Conservation (phyloP, 2,329 filamentous ascomycete species). For the Aspergillus proliferans region DNA sequence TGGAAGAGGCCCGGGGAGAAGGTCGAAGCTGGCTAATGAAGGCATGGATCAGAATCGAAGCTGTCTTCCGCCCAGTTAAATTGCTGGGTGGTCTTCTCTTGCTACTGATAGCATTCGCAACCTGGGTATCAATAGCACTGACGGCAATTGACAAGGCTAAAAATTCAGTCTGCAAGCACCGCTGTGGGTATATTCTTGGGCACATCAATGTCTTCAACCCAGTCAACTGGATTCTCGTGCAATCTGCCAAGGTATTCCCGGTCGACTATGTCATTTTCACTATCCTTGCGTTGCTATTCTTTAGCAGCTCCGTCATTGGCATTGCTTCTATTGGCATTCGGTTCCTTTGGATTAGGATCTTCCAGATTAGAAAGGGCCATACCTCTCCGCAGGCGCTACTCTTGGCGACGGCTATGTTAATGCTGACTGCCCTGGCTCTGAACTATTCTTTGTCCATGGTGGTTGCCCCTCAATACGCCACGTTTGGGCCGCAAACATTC, state of each 20-base stretch:
- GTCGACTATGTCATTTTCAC: conserved; percentile 89
- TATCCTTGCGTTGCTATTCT: conserved; percentile 77
- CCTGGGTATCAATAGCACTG: conserved; percentile 90
- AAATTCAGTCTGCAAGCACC: conserved; percentile 85
- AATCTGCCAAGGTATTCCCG: conserved; percentile 76
- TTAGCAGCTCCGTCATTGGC: conserved; percentile 79
- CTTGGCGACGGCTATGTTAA: conserved; percentile 83
- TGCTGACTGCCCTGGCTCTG: conserved; percentile 79
- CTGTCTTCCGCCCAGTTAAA: conserved; percentile 80
- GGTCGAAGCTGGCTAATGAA: conserved; percentile 67
- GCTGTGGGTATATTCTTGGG: conserved; percentile 86
- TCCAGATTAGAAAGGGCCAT: conserved; percentile 80
- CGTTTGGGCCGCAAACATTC: conserved; percentile 89
- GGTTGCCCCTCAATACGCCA: conserved; percentile 91
- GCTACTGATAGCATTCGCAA: conserved; percentile 64
- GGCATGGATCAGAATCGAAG: conserved; percentile 72
- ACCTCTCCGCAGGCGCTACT: conserved; percentile 89
- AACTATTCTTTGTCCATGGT: conserved; percentile 92
- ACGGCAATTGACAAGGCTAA: conserved; percentile 94
- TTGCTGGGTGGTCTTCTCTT: conserved; percentile 76
- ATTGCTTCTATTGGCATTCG: conserved; percentile 84
- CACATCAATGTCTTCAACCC: conserved; percentile 91
- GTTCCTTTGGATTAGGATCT: conserved; percentile 91
- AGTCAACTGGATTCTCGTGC: conserved; percentile 80
- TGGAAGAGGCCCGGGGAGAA: conserved; percentile 62